Percentiles rank a stretch among this genome's conserved stretches.
These are phyloP conservation scores for Malania oleifera DNA, from an alignment of 164 flowering plant species.

Conservation along the genomic window DNA sequence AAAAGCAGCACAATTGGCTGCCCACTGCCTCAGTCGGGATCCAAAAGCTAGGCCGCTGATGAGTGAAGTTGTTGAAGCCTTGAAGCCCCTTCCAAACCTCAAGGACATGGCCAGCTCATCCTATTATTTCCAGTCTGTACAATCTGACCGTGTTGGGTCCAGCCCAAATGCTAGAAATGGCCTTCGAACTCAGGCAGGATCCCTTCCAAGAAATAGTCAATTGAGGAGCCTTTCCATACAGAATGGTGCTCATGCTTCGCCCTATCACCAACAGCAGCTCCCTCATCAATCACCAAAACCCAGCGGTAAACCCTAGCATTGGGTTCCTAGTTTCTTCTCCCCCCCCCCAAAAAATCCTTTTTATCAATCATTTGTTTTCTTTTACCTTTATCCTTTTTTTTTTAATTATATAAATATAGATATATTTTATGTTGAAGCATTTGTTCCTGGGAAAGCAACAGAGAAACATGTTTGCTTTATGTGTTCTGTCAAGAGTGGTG, in stretches of 20 bases:
- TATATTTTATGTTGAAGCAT: constrained; percentile 19
- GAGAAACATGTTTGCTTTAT: constrained; percentile 18
- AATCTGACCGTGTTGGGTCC: constrained; percentile 48
- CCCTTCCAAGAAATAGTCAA: constrained; percentile 40
- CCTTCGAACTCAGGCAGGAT: constrained; percentile 24
- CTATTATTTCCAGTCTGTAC: constrained; percentile 63
- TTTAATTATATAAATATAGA: constrained; percentile 18
- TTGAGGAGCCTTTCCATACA: constrained; percentile 51
- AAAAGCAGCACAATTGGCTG: constrained; percentile 72
- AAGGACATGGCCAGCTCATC: constrained; percentile 93
- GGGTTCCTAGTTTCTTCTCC: constrained; percentile 6
- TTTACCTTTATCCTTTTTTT: not conserved
- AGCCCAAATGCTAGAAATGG: constrained; percentile 49
- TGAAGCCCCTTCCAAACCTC: constrained; percentile 66
- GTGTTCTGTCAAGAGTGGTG: constrained; percentile 20
- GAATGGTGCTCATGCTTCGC: constrained; percentile 55
- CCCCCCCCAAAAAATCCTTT: not conserved
- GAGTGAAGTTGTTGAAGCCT: constrained; percentile 76
- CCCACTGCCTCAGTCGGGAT: constrained; percentile 77
- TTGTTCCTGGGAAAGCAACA: constrained; percentile 21
- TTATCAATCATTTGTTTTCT: not conserved
- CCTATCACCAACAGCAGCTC: constrained; percentile 37
- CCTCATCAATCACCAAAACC: constrained; percentile 48
- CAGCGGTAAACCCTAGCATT: constrained; percentile 34
- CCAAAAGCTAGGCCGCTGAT: constrained; percentile 73